Conservation (phyloP, 805 yeast genomes). For the Isabelozyma pseudorhagii region DNA sequence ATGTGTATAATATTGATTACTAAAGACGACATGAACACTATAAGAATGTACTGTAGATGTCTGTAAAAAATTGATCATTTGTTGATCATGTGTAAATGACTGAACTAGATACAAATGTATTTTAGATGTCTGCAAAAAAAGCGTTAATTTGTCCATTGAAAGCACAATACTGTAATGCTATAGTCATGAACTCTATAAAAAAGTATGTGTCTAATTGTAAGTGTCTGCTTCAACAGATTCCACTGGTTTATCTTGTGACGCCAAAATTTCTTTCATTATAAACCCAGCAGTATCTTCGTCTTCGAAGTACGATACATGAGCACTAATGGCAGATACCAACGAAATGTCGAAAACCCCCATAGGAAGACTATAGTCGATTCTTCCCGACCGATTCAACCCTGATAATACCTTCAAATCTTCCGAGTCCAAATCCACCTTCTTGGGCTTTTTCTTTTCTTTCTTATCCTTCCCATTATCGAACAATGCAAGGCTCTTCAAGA, state of each 20-base stretch:
- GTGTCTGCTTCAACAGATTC: conserved; percentile 24
- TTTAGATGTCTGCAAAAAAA: background rate
- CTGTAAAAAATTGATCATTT: conserved; percentile 70
- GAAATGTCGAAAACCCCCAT: conserved; percentile 80
- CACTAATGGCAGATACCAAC: conserved; percentile 74
- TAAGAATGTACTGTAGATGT: background rate
- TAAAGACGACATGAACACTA: background rate
- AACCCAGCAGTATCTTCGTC: conserved; percentile 83
- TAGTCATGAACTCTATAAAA: background rate
- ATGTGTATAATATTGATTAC: conserved; percentile 1
- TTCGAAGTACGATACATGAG: conserved; percentile 87
- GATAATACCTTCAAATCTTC: conserved; percentile 34
- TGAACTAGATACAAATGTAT: background rate
- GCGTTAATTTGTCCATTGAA: no score
- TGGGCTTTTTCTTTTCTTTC: conserved; percentile 14
- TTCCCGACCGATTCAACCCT: conserved; percentile 62
- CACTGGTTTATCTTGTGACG: conserved; percentile 17
- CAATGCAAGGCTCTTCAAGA: conserved; percentile 24
- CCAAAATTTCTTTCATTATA: conserved; percentile 56
- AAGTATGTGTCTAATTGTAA: conserved; percentile 10
- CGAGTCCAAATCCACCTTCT: conserved; percentile 23
- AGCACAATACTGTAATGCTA: background rate
- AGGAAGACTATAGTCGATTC: conserved; percentile 79
- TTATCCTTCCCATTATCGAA: conserved; percentile 14
- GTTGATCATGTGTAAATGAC: conserved; percentile 21